Evolutionary conservation across 2,329 filamentous ascomycete genomes (phyloP).

Genomic region (Didymella arachidicola): DNA sequence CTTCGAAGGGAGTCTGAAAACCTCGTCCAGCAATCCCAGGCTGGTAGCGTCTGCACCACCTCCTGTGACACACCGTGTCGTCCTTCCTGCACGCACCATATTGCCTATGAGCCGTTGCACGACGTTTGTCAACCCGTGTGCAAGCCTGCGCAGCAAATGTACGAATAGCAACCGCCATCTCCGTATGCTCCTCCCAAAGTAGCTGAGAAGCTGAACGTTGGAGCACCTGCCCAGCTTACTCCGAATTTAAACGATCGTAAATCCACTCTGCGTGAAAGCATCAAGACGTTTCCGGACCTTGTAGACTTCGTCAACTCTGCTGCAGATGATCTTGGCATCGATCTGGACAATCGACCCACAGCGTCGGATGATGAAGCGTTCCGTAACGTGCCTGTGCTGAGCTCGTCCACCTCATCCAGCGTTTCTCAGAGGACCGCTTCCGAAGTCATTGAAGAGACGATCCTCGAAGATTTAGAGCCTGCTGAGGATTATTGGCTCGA

Average conservation of each 20-base stretch:
- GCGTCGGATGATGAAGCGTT: constrained; percentile 38
- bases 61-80: constrained; percentile 9
- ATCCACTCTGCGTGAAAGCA: constrained; percentile 27
- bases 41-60: constrained; percentile 7
- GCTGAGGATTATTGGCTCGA: constrained; percentile 32
- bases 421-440: neutral
- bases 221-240: constrained; percentile 31
- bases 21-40: constrained; percentile 27
- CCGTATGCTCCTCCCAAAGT: constrained; percentile 30
- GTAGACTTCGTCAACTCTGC: constrained; percentile 48
- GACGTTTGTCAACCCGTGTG: neutral
- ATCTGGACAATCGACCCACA: constrained; percentile 37
- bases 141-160: constrained; percentile 11
- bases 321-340: constrained; percentile 47
- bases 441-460: constrained; percentile 11
- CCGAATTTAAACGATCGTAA: constrained; percentile 46
- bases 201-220: constrained; percentile 39
- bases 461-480: constrained; percentile 14
- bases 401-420: constrained; percentile 13
- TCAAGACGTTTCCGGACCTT: constrained; percentile 47
- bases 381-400: constrained; percentile 33
- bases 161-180: constrained; percentile 22
- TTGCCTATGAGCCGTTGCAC: neutral
- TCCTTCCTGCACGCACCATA: neutral
- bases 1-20: constrained; percentile 31